Conservation (phyloP, 192 early-diverging fungal genomes). For the Backusella liffmaniae region DNA sequence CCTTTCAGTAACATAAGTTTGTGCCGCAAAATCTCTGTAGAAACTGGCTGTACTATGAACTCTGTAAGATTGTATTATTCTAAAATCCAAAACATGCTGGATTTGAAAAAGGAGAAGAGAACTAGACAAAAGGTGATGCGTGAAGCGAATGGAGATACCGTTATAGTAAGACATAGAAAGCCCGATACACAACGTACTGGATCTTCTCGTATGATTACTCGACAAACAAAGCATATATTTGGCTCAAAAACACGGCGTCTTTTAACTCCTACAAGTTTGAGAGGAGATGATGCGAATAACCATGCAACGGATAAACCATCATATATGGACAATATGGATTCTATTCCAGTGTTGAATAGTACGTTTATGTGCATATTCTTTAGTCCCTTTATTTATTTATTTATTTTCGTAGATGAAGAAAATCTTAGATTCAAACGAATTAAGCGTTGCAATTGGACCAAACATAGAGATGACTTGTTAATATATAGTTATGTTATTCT, state of each 20-base stretch:
- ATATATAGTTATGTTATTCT: slow-evolving; percentile 8
- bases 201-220: not conserved
- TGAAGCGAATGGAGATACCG: not conserved
- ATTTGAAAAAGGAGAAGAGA: not conserved
- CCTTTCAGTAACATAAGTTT: not conserved
- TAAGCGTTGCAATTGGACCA: not conserved
- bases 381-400: not conserved
- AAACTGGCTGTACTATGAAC: not conserved
- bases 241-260: not conserved
- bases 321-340: not conserved
- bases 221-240: slow-evolving; percentile 5
- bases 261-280: not conserved
- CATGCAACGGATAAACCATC: not conserved
- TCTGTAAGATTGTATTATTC: slow-evolving; percentile 10
- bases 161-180: not conserved
- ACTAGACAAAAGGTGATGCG: not conserved
- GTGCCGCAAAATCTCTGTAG: not conserved
- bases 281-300: not conserved
- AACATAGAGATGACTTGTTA: slow-evolving; percentile 8
- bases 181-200: not conserved
- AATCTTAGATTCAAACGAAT: not conserved
- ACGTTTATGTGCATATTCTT: not conserved
- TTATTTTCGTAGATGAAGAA: not conserved
- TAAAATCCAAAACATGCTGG: not conserved
- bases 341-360: not conserved